Conservation (phyloP, 2,329 filamentous ascomycete genomes). For the Ophiocordyceps robertsii region DNA sequence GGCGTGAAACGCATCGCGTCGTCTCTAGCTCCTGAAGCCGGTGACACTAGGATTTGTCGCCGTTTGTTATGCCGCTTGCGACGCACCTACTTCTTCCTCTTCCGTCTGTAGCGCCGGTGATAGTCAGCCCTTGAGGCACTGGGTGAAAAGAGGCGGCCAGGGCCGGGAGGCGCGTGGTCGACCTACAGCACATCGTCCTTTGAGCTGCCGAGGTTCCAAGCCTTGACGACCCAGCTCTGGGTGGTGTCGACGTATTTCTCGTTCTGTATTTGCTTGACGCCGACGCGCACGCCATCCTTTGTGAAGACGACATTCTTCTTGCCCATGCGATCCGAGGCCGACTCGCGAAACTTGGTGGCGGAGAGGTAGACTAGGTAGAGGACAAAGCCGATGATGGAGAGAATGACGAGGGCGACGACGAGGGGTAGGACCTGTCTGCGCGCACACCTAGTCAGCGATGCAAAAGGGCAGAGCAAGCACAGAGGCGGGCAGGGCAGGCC, state of each 20-base stretch:
- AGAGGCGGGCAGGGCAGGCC: too few relatives aligned
- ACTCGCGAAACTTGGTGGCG: slow-evolving; percentile 49
- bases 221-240: slow-evolving; percentile 54
- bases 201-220: slow-evolving; percentile 42
- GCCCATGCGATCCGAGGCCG: slow-evolving; percentile 56
- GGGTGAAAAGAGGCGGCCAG: not conserved
- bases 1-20: too few relatives aligned
- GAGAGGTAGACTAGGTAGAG: slow-evolving; percentile 62
- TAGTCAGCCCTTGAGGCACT: not conserved
- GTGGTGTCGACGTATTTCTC: slow-evolving; percentile 64
- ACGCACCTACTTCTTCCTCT: not conserved
- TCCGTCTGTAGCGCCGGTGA: slow-evolving; percentile 1
- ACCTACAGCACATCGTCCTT: slow-evolving; percentile 10
- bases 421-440: slow-evolving; percentile 53
- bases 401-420: slow-evolving; percentile 45
- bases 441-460: not conserved
- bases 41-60: not conserved
- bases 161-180: too few relatives aligned
- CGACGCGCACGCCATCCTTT: slow-evolving; percentile 60
- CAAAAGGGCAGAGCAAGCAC: not conserved
- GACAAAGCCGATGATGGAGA: slow-evolving; percentile 46
- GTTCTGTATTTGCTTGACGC: slow-evolving; percentile 52
- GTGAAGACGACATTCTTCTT: slow-evolving; percentile 64
- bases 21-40: too few relatives aligned
- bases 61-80: not conserved